A percentile compares a stretch with the other conserved stretches of the same genome.
phyloP scores from a whole-genome alignment of 2,329 filamentous ascomycete species.

The Capronia coronata region DNA sequence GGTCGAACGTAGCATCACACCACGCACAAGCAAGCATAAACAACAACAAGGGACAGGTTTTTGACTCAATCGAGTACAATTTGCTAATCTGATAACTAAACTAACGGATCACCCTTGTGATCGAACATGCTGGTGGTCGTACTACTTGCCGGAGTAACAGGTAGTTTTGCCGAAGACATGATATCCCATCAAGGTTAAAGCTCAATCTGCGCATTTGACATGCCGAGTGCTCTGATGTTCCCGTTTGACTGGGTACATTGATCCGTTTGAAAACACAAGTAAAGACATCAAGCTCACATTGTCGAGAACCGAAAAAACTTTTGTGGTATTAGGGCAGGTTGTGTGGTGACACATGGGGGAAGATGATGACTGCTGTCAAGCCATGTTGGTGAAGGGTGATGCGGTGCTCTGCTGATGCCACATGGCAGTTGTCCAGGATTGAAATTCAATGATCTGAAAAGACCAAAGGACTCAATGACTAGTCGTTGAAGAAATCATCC shows the following conservation, averaged over 20 bases:
- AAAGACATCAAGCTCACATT: not conserved
- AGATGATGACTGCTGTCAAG: not conserved
- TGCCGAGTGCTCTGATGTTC: not conserved
- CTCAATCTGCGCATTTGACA: conserved; percentile 1
- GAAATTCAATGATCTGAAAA: conserved; percentile 16
- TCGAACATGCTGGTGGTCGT: not conserved
- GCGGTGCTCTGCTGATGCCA: not conserved
- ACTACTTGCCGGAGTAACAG: not conserved
- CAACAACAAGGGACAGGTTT: not conserved
- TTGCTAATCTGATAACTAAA: not conserved
- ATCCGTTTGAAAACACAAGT: not conserved
- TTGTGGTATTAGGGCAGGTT: not conserved
- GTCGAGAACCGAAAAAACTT: not conserved
- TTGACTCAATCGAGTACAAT: not conserved
- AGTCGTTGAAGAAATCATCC: conserved; percentile 15
- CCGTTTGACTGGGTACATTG: not conserved
- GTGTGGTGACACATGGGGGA: not conserved
- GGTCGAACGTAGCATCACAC: too few species aligned
- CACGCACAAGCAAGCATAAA: not conserved
- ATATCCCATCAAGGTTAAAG: not conserved
- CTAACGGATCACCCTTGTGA: conserved; percentile 1
- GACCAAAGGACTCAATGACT: conserved; percentile 12
- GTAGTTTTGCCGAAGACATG: not conserved
- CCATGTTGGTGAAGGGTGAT: not conserved
- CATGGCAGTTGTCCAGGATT: conserved; percentile 5